phyloP scores from a whole-genome alignment of 768 basidiomycete species.

The Serendipita sp. region DNA sequence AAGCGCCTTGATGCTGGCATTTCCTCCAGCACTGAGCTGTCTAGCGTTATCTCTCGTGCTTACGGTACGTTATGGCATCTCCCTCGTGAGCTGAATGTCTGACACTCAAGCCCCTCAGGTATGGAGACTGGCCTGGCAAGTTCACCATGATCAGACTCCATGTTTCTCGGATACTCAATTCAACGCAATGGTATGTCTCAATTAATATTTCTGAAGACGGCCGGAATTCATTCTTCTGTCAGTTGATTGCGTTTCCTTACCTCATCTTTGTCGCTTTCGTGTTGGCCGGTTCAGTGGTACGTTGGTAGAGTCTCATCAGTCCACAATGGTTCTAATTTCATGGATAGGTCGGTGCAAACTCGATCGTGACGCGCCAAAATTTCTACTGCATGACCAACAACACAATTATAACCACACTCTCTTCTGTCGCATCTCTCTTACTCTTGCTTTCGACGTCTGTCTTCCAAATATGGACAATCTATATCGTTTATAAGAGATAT shows the following conservation, averaged over 20 bases:
- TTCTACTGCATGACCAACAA: slow-evolving; percentile 8
- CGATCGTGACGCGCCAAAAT: neutral
- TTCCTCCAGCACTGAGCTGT: neutral
- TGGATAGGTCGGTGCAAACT: neutral
- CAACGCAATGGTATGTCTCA: neutral
- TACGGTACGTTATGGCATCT: neutral
- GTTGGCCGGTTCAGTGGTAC: neutral
- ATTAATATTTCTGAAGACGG: neutral
- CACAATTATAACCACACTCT: neutral
- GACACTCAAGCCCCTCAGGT: neutral
- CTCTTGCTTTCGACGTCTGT: neutral
- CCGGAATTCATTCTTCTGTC: neutral
- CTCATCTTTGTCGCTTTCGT: neutral
- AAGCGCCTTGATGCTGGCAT: slow-evolving; percentile 1
- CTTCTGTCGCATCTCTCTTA: neutral
- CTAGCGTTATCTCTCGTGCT: slow-evolving; percentile 5
- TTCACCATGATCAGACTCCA: neutral
- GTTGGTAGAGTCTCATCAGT: neutral
- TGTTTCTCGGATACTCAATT: neutral
- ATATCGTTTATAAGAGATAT: neutral
- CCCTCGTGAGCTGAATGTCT: neutral
- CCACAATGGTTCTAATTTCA: neutral
- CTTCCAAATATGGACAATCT: neutral
- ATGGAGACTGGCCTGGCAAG: slow-evolving; percentile 6
- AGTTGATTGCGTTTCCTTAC: neutral